Evolutionary conservation across 1,284 basidiomycete genomes (phyloP).

Genomic region (Malassezia cuniculi): DNA sequence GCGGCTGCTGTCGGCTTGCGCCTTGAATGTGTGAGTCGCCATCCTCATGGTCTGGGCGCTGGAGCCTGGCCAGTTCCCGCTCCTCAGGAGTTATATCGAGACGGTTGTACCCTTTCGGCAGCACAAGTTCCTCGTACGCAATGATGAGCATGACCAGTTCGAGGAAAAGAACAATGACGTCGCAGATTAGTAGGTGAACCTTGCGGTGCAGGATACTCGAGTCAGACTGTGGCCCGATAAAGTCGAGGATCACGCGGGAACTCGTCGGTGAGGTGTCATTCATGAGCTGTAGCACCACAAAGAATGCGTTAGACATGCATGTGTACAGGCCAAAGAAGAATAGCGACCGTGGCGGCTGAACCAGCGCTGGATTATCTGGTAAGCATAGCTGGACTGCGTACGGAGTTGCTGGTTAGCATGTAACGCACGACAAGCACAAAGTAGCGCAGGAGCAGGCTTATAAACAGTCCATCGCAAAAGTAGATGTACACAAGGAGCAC

Average conservation of each 20-base stretch:
- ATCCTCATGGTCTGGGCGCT: too few species aligned
- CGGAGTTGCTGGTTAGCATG: slow-evolving; percentile 6
- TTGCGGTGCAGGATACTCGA: background rate
- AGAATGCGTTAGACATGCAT: slow-evolving; percentile 1
- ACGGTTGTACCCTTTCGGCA: too few species aligned
- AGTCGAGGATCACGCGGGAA: slow-evolving; percentile 24
- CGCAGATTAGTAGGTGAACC: slow-evolving; percentile 17
- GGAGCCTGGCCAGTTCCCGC: too few species aligned
- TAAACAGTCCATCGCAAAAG: slow-evolving; percentile 6
- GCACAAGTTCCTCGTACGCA: slow-evolving; percentile 21
- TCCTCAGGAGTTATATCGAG: too few species aligned
- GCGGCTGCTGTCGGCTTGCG: too few species aligned
- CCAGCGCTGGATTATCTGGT: slow-evolving; percentile 3
- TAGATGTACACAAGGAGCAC: slow-evolving; percentile 7
- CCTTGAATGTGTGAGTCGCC: too few species aligned
- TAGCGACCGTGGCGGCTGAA: background rate
- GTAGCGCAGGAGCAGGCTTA: background rate
- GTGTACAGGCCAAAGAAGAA: background rate
- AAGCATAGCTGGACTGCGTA: slow-evolving; percentile 3
- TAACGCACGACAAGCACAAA: slow-evolving; percentile 6
- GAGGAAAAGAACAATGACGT: slow-evolving; percentile 10
- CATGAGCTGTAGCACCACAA: slow-evolving; percentile 1
- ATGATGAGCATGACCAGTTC: slow-evolving; percentile 15
- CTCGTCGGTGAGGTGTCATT: slow-evolving; percentile 1
- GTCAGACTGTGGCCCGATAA: slow-evolving; percentile 24